Evolutionary conservation across 768 basidiomycete species (phyloP).

Genomic region (Kondoa subrosea): DNA sequence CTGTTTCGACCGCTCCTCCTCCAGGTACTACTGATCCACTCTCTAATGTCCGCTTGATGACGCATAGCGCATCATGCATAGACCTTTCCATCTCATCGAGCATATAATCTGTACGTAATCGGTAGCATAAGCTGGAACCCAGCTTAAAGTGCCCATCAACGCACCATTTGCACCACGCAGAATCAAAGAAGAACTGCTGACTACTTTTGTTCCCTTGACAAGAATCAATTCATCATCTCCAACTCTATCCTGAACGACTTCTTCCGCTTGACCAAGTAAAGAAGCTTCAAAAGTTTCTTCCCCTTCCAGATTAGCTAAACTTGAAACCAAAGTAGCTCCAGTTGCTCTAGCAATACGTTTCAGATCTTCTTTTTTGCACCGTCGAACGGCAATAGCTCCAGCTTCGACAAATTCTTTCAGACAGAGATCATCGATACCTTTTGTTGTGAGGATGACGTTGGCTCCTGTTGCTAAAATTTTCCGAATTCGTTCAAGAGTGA

Average conservation of each 20-base stretch:
- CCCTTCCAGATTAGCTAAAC: slow-evolving; percentile 86
- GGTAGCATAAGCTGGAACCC: not conserved
- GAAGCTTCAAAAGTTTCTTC: slow-evolving; percentile 92
- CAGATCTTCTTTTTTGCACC: slow-evolving; percentile 94
- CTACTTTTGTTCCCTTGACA: slow-evolving; percentile 92
- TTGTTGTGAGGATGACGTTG: slow-evolving; percentile 91
- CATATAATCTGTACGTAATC: slow-evolving; percentile 63
- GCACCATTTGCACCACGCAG: slow-evolving; percentile 70
- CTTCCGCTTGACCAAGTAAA: slow-evolving; percentile 79
- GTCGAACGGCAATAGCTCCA: slow-evolving; percentile 93
- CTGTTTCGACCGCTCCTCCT: slow-evolving; percentile 92
- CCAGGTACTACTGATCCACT: slow-evolving; percentile 91
- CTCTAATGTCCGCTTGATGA: slow-evolving; percentile 93
- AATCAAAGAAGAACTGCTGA: slow-evolving; percentile 79
- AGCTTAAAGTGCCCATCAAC: not conserved
- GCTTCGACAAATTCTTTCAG: slow-evolving; percentile 98
- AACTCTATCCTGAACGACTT: slow-evolving; percentile 90
- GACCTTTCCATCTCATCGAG: slow-evolving; percentile 98
- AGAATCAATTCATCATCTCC: slow-evolving; percentile 97
- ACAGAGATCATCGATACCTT: slow-evolving; percentile 95
- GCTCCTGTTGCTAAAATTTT: slow-evolving; percentile 93
- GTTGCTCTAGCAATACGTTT: slow-evolving; percentile 93
- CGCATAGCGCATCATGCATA: slow-evolving; percentile 78
- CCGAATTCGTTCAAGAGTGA: slow-evolving; percentile 82
- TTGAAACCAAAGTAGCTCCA: slow-evolving; percentile 79